These are phyloP conservation scores for Stagonosporopsis chrysanthemi DNA, from an alignment of 2,329 filamentous ascomycete genomes.

Conservation along the genomic window DNA sequence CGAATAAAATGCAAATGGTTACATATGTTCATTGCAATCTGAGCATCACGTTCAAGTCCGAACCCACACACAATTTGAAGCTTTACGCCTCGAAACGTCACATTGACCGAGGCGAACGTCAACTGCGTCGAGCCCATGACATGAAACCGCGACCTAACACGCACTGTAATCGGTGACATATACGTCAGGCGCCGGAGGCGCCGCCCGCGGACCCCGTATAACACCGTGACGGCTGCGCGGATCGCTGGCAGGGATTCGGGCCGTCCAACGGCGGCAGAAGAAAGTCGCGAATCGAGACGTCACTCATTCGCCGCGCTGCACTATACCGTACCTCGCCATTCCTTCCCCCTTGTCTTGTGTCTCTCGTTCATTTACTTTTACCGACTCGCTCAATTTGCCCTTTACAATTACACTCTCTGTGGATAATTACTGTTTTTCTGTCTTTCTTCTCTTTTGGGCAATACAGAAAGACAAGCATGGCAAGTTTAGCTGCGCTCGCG, in stretches of 20 bases:
- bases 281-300: constrained; percentile 28
- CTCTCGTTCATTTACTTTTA: not conserved
- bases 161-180: too few relatives aligned
- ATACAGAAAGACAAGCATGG: not conserved
- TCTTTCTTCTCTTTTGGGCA: not conserved
- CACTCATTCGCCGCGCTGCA: constrained; percentile 3
- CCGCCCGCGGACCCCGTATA: not conserved
- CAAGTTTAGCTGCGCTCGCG: not conserved
- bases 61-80: too few relatives aligned
- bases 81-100: too few relatives aligned
- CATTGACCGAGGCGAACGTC: too few relatives aligned
- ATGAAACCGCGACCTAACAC: too few relatives aligned
- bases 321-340: not conserved
- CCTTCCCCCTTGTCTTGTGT: not conserved
- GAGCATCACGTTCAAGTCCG: not conserved
- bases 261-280: constrained; percentile 3
- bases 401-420: not conserved
- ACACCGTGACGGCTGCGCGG: not conserved
- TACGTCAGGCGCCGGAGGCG: not conserved
- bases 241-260: constrained; percentile 22
- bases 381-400: not conserved
- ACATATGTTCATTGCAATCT: not conserved
- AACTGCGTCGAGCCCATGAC: too few relatives aligned
- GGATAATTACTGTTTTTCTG: too few relatives aligned
- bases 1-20: not conserved